Percentiles rank a stretch among this genome's conserved stretches.
Conservation (phyloP, 169 alveolate genomes). For the Perkinsus olseni region DNA sequence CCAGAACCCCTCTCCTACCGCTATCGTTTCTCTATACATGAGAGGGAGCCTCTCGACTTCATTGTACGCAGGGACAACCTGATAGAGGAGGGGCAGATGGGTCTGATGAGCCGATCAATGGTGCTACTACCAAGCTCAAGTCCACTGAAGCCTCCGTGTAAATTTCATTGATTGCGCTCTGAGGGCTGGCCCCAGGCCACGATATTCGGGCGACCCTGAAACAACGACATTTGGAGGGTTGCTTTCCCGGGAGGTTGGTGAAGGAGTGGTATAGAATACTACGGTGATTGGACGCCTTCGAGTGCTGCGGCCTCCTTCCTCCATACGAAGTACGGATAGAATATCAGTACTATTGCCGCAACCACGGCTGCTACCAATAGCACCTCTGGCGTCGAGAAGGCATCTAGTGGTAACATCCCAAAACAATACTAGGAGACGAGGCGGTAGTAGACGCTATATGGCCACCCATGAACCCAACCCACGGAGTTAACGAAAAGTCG, state of each 20-base stretch:
- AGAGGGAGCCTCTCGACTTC: constrained; percentile 13
- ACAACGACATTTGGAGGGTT: not conserved
- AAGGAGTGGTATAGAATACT: not conserved
- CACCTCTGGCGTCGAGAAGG: not conserved
- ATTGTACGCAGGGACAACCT: constrained; percentile 11
- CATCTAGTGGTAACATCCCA: not conserved
- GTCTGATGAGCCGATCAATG: not conserved
- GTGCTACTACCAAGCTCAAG: not conserved
- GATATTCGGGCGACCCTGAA: not conserved
- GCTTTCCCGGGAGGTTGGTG: no score
- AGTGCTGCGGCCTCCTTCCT: not conserved
- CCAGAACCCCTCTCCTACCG: not conserved
- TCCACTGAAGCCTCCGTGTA: not conserved
- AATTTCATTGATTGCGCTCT: not conserved
- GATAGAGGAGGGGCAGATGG: not conserved
- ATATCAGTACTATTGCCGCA: not conserved
- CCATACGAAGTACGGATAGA: not conserved
- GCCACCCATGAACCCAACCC: no score
- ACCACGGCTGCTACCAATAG: not conserved
- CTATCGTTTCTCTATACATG: not conserved
- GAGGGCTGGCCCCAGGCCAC: not conserved
- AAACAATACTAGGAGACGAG: not conserved
- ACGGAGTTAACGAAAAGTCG: not conserved
- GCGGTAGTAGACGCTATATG: no score
- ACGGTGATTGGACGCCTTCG: not conserved